These are phyloP conservation scores for Erysimum cheiri DNA, from an alignment of 441 rosid genomes.

Conservation along the genomic window DNA sequence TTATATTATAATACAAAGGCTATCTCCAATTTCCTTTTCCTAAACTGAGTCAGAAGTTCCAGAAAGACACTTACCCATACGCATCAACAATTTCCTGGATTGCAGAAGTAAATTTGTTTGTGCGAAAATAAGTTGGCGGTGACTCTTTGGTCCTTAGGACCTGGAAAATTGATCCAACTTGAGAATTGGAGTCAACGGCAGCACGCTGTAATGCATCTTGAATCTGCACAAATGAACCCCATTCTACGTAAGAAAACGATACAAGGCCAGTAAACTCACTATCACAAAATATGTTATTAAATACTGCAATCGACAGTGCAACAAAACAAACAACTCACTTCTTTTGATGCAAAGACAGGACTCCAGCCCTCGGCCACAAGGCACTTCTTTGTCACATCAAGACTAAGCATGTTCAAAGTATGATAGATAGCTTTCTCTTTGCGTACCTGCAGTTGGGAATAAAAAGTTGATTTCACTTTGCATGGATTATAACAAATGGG, in stretches of 20 bases:
- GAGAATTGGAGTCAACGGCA: constrained; percentile 64
- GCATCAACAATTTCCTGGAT: constrained; percentile 81
- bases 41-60: constrained; percentile 25
- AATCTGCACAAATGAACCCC: constrained; percentile 54
- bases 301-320: constrained; percentile 16
- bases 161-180: constrained; percentile 69
- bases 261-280: constrained; percentile 29
- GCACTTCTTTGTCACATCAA: constrained; percentile 73
- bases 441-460: constrained; percentile 53
- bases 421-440: constrained; percentile 70
- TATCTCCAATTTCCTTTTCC: constrained; percentile 13
- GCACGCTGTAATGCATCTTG: constrained; percentile 64
- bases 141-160: constrained; percentile 62
- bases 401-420: constrained; percentile 73
- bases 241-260: constrained; percentile 25
- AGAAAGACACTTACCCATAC: constrained; percentile 60
- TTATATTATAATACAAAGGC: constrained; percentile 10
- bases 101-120: constrained; percentile 73
- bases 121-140: constrained; percentile 72
- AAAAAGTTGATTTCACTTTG: constrained; percentile 30
- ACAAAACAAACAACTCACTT: constrained; percentile 44
- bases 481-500: constrained; percentile 14
- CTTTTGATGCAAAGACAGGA: constrained; percentile 66
- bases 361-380: constrained; percentile 86
- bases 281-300: neutral